phyloP scores from a whole-genome alignment of 495 filamentous ascomycete genomes.

The Schizothecium vesticola region DNA sequence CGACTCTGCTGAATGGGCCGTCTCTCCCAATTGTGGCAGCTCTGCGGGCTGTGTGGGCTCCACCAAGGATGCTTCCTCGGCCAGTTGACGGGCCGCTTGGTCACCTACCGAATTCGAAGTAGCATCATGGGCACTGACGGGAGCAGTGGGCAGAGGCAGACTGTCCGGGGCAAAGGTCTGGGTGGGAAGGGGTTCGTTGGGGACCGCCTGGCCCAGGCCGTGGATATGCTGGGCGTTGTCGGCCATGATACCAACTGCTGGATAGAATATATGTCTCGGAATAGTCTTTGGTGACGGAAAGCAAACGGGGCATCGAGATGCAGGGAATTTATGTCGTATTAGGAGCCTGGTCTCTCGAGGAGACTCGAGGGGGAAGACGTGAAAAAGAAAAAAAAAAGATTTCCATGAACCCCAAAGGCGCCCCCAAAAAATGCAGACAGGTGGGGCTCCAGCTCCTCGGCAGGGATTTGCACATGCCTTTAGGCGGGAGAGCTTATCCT shows the following conservation, averaged over 20 bases:
- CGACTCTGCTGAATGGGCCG: not conserved
- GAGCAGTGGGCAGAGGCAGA: not conserved
- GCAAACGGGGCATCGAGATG: not conserved
- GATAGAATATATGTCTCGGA: not conserved
- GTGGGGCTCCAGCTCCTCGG: constrained; percentile 1
- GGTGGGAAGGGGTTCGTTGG: constrained; percentile 23
- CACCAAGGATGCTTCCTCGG: not conserved
- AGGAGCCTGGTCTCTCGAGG: not conserved
- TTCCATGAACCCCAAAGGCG: not conserved
- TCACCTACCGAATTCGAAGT: not conserved
- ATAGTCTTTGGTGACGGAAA: not conserved
- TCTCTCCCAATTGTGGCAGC: not conserved
- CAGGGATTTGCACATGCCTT: constrained; percentile 7
- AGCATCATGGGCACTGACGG: not conserved
- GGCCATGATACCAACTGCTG: constrained; percentile 33
- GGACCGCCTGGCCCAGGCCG: constrained; percentile 31
- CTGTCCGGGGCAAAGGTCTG: constrained; percentile 20
- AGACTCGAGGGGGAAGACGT: not conserved
- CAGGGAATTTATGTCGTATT: not conserved
- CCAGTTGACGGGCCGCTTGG: not conserved
- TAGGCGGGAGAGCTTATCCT: not conserved
- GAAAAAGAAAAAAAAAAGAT: constrained; percentile 31
- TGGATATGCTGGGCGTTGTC: constrained; percentile 36
- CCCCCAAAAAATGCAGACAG: constrained; percentile 19
- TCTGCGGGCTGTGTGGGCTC: not conserved